Conservation (phyloP, 2,329 filamentous ascomycete genomes). For the Trichoderma hamatum region DNA sequence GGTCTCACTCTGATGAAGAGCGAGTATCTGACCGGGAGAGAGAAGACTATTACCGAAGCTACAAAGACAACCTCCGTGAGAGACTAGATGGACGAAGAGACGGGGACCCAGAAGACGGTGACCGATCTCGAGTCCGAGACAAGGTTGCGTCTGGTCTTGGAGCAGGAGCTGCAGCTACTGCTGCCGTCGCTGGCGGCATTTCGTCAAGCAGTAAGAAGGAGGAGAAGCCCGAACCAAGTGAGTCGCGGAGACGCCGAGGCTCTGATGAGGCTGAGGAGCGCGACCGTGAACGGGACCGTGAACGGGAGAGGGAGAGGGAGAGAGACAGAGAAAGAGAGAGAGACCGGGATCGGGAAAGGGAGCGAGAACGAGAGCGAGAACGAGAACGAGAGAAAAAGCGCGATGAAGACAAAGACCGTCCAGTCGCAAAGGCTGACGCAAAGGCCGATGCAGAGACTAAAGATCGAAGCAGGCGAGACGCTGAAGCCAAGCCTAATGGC, state of each 20-base stretch:
- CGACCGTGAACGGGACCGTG: neutral
- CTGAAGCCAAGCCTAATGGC: slow-evolving; percentile 43
- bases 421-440: slow-evolving; percentile 23
- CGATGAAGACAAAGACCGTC: slow-evolving; percentile 30
- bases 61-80: slow-evolving; percentile 38
- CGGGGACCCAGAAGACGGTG: slow-evolving; percentile 44
- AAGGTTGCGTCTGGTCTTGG: slow-evolving; percentile 53
- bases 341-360: neutral
- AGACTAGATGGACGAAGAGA: slow-evolving; percentile 38
- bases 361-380: neutral
- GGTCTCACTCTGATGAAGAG: slow-evolving; percentile 35
- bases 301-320: neutral
- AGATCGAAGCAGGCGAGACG: slow-evolving; percentile 43
- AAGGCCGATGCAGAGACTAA: slow-evolving; percentile 30
- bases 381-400: neutral
- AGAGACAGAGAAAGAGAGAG: neutral
- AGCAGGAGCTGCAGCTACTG: slow-evolving; percentile 47
- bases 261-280: slow-evolving; percentile 33
- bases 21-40: slow-evolving; percentile 37
- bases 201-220: slow-evolving; percentile 44
- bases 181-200: slow-evolving; percentile 53
- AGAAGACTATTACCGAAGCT: slow-evolving; percentile 36
- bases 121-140: slow-evolving; percentile 49
- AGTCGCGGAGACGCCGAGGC: slow-evolving; percentile 36
- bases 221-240: slow-evolving; percentile 41